phyloP scores from a whole-genome alignment of 352 stramenopile genomes.

The Globisporangium mamillatum region DNA sequence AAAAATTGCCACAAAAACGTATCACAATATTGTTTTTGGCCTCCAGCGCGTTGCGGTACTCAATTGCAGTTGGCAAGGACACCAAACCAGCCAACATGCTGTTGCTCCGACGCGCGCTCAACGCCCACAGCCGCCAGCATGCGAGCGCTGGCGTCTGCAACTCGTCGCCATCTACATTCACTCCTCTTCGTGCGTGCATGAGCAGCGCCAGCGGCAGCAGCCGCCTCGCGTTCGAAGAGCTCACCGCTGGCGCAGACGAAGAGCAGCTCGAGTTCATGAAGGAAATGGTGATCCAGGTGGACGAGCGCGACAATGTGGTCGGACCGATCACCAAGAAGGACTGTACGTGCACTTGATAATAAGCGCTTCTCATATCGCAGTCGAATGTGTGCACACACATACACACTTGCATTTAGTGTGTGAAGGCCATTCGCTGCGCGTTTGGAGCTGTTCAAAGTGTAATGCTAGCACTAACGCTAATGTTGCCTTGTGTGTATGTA shows the following conservation, averaged over 20 bases:
- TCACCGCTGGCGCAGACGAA: constrained; percentile 63
- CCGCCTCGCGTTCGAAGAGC: constrained; percentile 54
- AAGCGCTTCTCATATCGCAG: not conserved
- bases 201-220: constrained; percentile 9
- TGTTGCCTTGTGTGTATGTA: not conserved
- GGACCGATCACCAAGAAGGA: constrained; percentile 89
- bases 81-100: not conserved
- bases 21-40: not conserved
- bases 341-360: constrained; percentile 19
- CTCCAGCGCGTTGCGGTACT: not conserved
- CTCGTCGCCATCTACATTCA: not conserved
- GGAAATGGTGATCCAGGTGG: constrained; percentile 88
- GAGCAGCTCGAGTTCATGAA: constrained; percentile 90
- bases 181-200: constrained; percentile 9
- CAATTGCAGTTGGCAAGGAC: not conserved
- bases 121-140: not conserved
- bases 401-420: not conserved
- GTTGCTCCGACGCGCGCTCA: constrained; percentile 14
- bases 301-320: constrained; percentile 77
- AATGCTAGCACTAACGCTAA: not conserved
- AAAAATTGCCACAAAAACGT: not conserved
- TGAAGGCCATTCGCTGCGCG: not conserved
- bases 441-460: not conserved
- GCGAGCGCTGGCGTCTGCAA: constrained; percentile 13
- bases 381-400: not conserved